A percentile compares a stretch with the other conserved stretches of the same genome.
Evolutionary conservation across 140 eudicot genomes (phyloP).

Genomic region (Cichorium intybus): DNA sequence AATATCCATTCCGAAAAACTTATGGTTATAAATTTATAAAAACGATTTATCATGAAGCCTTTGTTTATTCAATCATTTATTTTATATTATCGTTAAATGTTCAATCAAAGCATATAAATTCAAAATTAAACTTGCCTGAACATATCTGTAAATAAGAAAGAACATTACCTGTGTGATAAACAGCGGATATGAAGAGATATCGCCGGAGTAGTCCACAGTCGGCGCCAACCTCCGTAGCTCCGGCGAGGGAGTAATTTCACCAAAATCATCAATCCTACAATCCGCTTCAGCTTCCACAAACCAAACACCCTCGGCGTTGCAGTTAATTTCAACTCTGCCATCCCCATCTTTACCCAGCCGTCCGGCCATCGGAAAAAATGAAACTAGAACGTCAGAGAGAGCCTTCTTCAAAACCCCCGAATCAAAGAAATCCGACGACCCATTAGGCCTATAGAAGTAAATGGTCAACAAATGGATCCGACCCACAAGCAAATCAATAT

Average conservation of each 20-base stretch:
- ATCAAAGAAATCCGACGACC: conserved; percentile 32
- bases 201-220: conserved; percentile 32
- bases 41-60: too few species aligned
- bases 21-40: too few species aligned
- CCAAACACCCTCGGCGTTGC: conserved; percentile 42
- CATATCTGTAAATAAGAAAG: not conserved
- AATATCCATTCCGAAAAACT: too few species aligned
- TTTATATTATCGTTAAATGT: too few species aligned
- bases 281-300: conserved; percentile 44
- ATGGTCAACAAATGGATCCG: conserved; percentile 36
- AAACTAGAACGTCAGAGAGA: conserved; percentile 31
- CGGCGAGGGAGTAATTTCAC: conserved; percentile 35
- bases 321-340: conserved; percentile 39
- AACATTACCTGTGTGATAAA: conserved; percentile 31
- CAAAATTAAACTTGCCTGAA: not conserved
- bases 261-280: conserved; percentile 34
- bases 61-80: too few species aligned
- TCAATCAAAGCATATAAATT: too few species aligned
- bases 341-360: conserved; percentile 24
- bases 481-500: conserved; percentile 37
- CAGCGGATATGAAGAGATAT: conserved; percentile 31
- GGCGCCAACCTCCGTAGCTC: conserved; percentile 36
- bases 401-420: conserved; percentile 28
- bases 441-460: conserved; percentile 35
- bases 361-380: conserved; percentile 50